Conservation (phyloP, 345 rosid genomes). For the Sisymbrium altissimum region DNA sequence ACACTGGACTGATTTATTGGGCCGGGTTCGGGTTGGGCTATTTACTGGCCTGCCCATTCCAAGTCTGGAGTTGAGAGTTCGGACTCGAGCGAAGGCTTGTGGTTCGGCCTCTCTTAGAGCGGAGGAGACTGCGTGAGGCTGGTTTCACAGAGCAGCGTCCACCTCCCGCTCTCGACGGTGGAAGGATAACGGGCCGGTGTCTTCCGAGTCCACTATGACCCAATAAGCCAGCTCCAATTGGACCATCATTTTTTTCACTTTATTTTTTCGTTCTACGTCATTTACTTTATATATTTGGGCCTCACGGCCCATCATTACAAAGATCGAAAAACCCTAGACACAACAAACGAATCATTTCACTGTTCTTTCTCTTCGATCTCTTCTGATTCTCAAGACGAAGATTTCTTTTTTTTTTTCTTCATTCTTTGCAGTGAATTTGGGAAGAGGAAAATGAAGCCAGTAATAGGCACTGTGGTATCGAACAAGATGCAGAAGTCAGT, state of each 20-base stretch:
- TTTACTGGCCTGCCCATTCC: not conserved
- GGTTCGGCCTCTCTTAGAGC: not conserved
- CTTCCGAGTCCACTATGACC: not conserved
- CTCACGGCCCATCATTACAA: not conserved
- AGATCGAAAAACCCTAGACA: not conserved
- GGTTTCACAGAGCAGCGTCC: slow-evolving; percentile 38
- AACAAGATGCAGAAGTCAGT: slow-evolving; percentile 56
- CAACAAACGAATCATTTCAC: not conserved
- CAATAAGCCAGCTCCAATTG: not conserved
- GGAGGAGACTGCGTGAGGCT: slow-evolving; percentile 17
- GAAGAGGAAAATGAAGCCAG: slow-evolving; percentile 28
- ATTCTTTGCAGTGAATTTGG: not conserved
- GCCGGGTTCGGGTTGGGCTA: not conserved
- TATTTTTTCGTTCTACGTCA: not conserved
- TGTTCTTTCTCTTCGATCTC: not conserved
- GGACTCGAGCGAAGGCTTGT: not conserved
- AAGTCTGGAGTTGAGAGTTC: not conserved
- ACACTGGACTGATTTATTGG: not conserved
- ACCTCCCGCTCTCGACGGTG: slow-evolving; percentile 35
- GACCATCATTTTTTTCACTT: not conserved
- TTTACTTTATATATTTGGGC: not conserved
- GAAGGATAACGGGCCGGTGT: slow-evolving; percentile 35
- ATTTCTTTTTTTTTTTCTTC: not conserved
- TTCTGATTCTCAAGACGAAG: not conserved
- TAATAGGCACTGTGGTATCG: slow-evolving; percentile 38